Base-by-base conservation (phyloP, 108 stramenopile species). In the Discostella pseudostelligera region DNA sequence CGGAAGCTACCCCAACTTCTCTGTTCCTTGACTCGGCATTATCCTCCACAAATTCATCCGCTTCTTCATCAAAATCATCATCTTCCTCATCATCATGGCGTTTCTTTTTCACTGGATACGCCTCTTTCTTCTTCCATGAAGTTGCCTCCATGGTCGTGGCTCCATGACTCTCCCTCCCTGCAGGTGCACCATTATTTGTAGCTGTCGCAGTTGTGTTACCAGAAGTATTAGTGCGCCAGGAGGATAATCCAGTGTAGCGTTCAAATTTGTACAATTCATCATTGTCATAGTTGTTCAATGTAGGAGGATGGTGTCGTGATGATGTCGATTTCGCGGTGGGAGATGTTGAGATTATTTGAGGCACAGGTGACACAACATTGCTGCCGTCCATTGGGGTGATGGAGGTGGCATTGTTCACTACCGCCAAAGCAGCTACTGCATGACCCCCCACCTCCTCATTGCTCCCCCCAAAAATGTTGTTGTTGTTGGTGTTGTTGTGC, bases 121-220 rank as follows among this genome's bases (percentile, higher is more conserved):
- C 29, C 50, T 25, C 49, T 19, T 50, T 57, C 62, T 69, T 69
- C 24, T 69, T 77, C 76, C 76, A 77, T 0, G 21, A 28, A 1
- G 68, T 65, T 25, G 76, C 76, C 45, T 77, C 68, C 76, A 77
- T 77, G 42, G 57, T 59, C 12, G 48, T 69, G 19, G 67, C 67
- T 21, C 67, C 74, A 39, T 68, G 50, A 7, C 10, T 53, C 14
- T 53, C 51, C 1, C 1, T 17, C 56, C 44, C 25, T 32, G 32
- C 5, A 4, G 32, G 32, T 32, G 32, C 44, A 25, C 26, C 39
- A 59, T 48, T 51, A 29, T n/a, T n/a, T n/a, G n/a, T n/a, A n/a
- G n/a, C n/a, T n/a, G n/a, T n/a, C n/a, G n/a, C n/a, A n/a, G n/a
- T n/a, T n/a, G n/a, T n/a, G n/a, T n/a, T n/a, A n/a, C n/a, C n/a